phyloP scores from a whole-genome alignment of 106 monocot species.

The Dendrobium catenatum region DNA sequence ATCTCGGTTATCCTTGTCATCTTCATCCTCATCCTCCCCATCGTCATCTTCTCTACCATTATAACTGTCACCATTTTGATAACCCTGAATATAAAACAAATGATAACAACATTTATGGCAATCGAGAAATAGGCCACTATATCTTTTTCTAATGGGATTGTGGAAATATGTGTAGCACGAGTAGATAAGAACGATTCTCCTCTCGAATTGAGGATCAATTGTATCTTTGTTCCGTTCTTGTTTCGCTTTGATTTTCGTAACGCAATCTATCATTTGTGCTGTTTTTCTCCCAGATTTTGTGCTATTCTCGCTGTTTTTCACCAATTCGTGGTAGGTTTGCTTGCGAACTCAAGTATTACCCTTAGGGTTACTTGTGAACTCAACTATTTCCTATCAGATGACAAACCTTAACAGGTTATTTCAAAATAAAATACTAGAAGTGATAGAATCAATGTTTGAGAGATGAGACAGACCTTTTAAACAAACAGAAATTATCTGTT shows the following conservation, averaged over 20 bases:
- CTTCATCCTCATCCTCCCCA: conserved; percentile 6
- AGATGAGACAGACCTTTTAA: background rate
- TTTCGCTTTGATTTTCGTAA: too few species aligned
- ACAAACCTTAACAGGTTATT: background rate
- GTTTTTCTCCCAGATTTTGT: too few species aligned
- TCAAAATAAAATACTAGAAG: background rate
- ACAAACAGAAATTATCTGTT: background rate
- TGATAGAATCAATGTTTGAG: background rate
- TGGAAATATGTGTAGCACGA: background rate
- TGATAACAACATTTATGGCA: background rate
- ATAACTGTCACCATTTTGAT: conserved; percentile 26
- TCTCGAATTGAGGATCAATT: too few species aligned
- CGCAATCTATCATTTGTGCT: too few species aligned
- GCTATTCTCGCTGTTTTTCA: too few species aligned
- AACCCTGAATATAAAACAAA: conserved; percentile 10
- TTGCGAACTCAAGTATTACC: too few species aligned
- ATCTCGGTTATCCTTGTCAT: conserved; percentile 22
- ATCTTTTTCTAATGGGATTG: background rate
- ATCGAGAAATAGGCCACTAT: background rate
- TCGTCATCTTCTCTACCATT: conserved; percentile 6
- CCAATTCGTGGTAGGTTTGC: too few species aligned
- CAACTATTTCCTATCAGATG: background rate
- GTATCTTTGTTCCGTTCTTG: too few species aligned
- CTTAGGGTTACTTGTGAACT: too few species aligned
- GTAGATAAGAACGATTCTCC: background rate